Conservation (phyloP, 2,329 filamentous ascomycete species). For the Neonectria ditissima region DNA sequence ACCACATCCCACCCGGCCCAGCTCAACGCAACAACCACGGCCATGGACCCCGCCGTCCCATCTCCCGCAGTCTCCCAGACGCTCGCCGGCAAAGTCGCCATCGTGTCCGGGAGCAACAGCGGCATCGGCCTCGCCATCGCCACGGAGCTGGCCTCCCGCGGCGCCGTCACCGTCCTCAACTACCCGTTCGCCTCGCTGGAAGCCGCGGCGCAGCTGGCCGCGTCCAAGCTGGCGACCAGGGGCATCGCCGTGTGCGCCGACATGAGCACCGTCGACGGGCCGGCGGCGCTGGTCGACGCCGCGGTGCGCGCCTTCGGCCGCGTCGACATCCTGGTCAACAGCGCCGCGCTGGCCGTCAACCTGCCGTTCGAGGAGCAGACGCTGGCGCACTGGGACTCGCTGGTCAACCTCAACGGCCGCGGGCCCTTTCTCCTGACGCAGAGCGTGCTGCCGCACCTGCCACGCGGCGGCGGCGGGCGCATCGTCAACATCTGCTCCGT, state of each 20-base stretch:
- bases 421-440: slow-evolving; percentile 58
- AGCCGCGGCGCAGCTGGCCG: slow-evolving; percentile 40
- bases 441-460: slow-evolving; percentile 53
- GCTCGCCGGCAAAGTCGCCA: slow-evolving; percentile 32
- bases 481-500: slow-evolving; percentile 58
- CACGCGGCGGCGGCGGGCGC: slow-evolving; percentile 46
- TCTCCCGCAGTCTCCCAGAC: slow-evolving; percentile 24
- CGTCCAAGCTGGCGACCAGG: slow-evolving; percentile 42
- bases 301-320: slow-evolving; percentile 50
- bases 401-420: slow-evolving; percentile 56
- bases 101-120: slow-evolving; percentile 33
- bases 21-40: background rate
- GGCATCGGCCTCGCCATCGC: slow-evolving; percentile 61
- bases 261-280: slow-evolving; percentile 52
- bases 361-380: slow-evolving; percentile 53
- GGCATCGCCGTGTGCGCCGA: slow-evolving; percentile 57
- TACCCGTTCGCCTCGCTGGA: slow-evolving; percentile 55
- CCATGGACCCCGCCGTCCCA: slow-evolving; percentile 21
- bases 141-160: slow-evolving; percentile 44
- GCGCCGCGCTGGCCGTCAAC: slow-evolving; percentile 52
- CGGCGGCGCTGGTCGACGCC: slow-evolving; percentile 50
- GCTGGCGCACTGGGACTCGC: slow-evolving; percentile 52
- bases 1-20: too few species aligned
- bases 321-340: slow-evolving; percentile 56
- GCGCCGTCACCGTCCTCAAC: slow-evolving; percentile 23